Evolutionary conservation across 2,329 filamentous ascomycete species (phyloP).

Genomic region (Aspergillus sojae): DNA sequence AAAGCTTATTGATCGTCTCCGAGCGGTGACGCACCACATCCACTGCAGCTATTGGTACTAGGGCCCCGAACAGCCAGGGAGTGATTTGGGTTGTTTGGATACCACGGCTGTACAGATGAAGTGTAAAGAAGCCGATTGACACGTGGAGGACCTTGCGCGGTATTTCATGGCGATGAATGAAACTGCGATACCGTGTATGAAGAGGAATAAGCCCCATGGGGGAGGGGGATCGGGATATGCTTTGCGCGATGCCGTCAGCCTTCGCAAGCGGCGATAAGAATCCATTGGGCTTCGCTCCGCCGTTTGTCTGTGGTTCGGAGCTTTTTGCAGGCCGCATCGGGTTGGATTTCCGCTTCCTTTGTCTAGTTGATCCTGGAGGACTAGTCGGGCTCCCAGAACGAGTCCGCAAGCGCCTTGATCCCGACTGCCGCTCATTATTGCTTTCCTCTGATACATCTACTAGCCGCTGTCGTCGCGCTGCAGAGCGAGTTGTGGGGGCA

Average conservation of each 20-base stretch:
- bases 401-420: constrained; percentile 62
- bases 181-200: constrained; percentile 84
- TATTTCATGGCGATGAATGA: constrained; percentile 96
- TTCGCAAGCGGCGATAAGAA: constrained; percentile 42
- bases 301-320: constrained; percentile 43
- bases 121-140: constrained; percentile 91
- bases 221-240: constrained; percentile 87
- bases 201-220: constrained; percentile 94
- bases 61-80: constrained; percentile 76
- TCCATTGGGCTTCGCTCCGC: constrained; percentile 40
- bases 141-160: constrained; percentile 92
- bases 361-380: constrained; percentile 52
- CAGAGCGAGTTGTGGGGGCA: constrained; percentile 76
- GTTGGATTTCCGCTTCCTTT: constrained; percentile 42
- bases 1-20: constrained; percentile 79
- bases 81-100: constrained; percentile 77
- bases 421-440: constrained; percentile 55
- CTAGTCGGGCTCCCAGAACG: constrained; percentile 54
- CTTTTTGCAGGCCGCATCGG: constrained; percentile 45
- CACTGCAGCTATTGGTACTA: constrained; percentile 80
- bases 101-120: constrained; percentile 81
- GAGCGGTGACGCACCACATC: constrained; percentile 85
- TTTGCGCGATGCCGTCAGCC: constrained; percentile 73
- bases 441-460: constrained; percentile 50
- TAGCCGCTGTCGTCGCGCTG: constrained; percentile 58